Evolutionary conservation across 169 alveolate species (phyloP), one percentile per base, ranked within the genome.

Genomic region (Plasmodium vinckei): DNA sequence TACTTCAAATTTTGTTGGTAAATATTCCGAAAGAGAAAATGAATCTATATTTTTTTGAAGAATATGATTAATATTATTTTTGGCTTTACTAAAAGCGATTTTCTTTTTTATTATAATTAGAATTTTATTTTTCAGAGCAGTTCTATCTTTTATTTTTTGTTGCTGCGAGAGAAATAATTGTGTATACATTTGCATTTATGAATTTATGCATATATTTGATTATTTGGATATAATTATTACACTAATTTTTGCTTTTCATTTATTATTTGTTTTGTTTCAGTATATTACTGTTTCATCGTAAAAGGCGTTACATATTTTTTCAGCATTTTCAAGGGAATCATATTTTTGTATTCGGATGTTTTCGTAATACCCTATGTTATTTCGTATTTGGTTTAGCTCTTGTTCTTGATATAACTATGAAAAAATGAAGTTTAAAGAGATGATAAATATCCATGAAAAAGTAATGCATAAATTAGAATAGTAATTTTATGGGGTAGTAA

Each of bases 11-110:
- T 70, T 64, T 33, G 59, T 82, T n/a, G 90, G 72, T 17, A 82
- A 51, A 19, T 17, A 54, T 12, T 82, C 72, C 21, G 21, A 10
- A 15, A 51, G 27, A 49, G 90, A 27, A 67, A 39, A 67, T 15
- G 44, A n/a, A 61, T 82, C 77, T 15, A 82, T 9, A 71, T 82
- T 82, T 82, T 82, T 82, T 70, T 82, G 90, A 67, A 82, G n/a
- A 53, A 82, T 65, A 39, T 67, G 44, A 17, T 82, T 61, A 39
- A 82, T 44, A 49, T 68, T 67, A 15, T 82, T 82, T 57, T 82
- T 70, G 33, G 90, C 90, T 65, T 61, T 56, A 42, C 57, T 82
- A 27, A 67, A 39, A 17, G 90, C 90, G 21, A 82, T 82, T 15
- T 82, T 82, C 53, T 67, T 82, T 68, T 64, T 68, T 70, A 82